Conservation (phyloP, 2,329 filamentous ascomycete genomes). For the Neopestalotiopsis sp. region DNA sequence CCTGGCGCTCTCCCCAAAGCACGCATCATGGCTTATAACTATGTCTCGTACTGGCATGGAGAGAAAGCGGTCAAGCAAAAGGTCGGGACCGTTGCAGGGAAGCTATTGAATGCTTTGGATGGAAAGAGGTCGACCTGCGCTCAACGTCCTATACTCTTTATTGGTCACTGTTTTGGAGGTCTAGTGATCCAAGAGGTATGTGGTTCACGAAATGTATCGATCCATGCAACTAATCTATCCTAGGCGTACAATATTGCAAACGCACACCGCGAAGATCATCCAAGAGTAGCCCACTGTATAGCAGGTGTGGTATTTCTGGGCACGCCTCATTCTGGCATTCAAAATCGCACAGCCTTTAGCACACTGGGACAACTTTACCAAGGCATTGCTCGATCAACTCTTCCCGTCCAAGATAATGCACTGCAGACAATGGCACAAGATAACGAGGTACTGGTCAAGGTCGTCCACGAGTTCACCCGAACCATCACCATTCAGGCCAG, state of each 20-base stretch:
- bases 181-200: constrained; percentile 2
- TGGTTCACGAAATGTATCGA: background rate
- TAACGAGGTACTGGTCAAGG: background rate
- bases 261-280: background rate
- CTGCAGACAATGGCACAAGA: background rate
- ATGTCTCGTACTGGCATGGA: background rate
- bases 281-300: background rate
- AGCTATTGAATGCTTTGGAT: background rate
- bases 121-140: background rate
- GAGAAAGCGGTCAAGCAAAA: background rate
- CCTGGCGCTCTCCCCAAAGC: background rate
- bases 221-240: background rate
- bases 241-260: background rate
- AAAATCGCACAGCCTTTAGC: background rate
- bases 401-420: background rate
- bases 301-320: constrained; percentile 12
- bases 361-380: background rate
- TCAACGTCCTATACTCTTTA: background rate
- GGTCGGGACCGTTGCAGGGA: background rate
- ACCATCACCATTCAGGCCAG: background rate
- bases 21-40: background rate
- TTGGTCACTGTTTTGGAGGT: constrained; percentile 4
- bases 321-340: background rate
- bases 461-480: background rate
- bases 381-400: background rate